Evolutionary conservation across 805 yeast species (phyloP), one percentile per base, ranked within the genome.

Genomic region (Kregervanrija delftensis): DNA sequence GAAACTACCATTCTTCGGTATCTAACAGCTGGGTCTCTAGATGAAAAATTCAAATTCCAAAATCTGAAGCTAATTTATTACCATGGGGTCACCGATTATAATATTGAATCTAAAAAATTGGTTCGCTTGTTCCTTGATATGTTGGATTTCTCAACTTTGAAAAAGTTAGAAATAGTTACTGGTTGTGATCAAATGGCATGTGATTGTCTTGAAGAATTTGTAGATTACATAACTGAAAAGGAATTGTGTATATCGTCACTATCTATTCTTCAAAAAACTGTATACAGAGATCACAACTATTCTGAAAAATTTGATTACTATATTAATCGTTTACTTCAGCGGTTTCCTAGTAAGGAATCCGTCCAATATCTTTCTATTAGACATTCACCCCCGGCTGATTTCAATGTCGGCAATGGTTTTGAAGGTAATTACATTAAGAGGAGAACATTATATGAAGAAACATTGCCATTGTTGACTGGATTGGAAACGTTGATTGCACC

Each of bases 351-450:
- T 11, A 59, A 56, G 4, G 48, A 52, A 1, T 58, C 58, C 2
- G 48, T 81, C 33, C 60, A 59, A 30, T 69, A 60, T 39, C 59
- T 84, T 14, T 65, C 74, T 9, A 67, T 84, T n/a, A 66, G 72
- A 14, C 89, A 83, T 58, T 67, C 67, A 28, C 76, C 83, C 3
- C 85, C 86, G 2, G 33, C 59, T 2, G 76, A 76, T 55, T 86
- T 84, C 0, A 66, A 69, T 33, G 71, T 80, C 11, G 66, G 61
- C 13, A 85, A 83, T 58, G 86, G 87, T 2, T 74, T 80, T 35
- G 91, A 84, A 55, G 95, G 95, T 0, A 84, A 85, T 52, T 83
- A 78, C 52, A 57, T 74, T 6, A 72, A 88, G 48, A 71, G 88
- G 53, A 67, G 76, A 43, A 70, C 67, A 30, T 54, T 84, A 11